phyloP scores from a whole-genome alignment of 345 rosid genomes.

The Eucalyptus polyanthemos region DNA sequence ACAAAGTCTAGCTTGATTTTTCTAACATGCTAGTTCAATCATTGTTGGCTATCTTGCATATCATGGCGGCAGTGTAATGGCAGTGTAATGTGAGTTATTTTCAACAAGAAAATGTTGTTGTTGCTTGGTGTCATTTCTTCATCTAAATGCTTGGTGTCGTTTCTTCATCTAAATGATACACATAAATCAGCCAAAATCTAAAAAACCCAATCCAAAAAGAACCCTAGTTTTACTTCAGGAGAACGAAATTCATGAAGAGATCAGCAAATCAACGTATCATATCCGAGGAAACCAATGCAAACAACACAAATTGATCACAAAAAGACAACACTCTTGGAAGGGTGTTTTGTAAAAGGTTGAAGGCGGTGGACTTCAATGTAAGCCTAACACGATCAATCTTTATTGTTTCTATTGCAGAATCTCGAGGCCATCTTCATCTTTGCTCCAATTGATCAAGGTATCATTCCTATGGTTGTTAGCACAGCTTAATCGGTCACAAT shows the following conservation, averaged over 20 bases:
- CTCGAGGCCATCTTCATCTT: background rate
- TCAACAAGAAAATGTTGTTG: background rate
- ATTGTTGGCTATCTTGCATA: background rate
- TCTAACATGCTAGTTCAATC: fast-evolving
- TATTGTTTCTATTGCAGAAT: background rate
- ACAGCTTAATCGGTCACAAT: background rate
- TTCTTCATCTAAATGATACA: no score
- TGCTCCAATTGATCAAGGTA: background rate
- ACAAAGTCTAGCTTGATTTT: background rate
- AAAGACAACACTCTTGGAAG: background rate
- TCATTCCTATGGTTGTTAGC: background rate
- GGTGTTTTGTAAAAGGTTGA: background rate
- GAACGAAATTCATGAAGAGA: background rate
- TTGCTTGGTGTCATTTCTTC: background rate
- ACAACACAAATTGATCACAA: background rate
- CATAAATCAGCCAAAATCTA: background rate
- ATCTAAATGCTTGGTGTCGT: no score
- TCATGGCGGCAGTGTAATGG: no score
- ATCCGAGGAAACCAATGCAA: background rate
- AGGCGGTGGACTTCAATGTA: background rate
- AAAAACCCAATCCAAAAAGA: fast-evolving
- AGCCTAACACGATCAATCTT: background rate
- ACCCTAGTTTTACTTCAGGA: background rate
- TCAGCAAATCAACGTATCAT: background rate
- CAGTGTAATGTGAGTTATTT: fast-evolving